Evolutionary conservation across 768 basidiomycete species (phyloP).

Genomic region (Termitomyces sp.): DNA sequence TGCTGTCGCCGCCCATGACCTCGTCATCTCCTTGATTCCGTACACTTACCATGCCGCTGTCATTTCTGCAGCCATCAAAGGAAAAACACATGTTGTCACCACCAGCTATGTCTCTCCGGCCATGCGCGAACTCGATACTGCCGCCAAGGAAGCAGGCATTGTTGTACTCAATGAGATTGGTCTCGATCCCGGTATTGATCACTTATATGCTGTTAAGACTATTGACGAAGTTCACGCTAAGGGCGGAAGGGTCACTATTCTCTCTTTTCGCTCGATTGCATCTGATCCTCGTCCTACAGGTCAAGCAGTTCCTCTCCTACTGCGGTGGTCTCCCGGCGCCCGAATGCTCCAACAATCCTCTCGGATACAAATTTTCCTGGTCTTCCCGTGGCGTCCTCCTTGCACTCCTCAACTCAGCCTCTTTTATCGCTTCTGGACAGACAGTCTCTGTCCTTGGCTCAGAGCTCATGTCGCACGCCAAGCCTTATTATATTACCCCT

Average conservation of each 20-base stretch:
- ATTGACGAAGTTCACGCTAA: conserved; percentile 91
- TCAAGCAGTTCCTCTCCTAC: conserved; percentile 90
- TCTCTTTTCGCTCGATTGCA: not conserved
- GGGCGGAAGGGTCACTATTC: conserved; percentile 77
- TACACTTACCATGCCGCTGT: conserved; percentile 88
- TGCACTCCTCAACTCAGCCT: conserved; percentile 87
- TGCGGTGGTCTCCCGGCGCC: conserved; percentile 96
- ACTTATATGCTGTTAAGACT: conserved; percentile 90
- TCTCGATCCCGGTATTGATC: conserved; percentile 93
- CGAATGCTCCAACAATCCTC: conserved; percentile 86
- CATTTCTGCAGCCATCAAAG: conserved; percentile 86
- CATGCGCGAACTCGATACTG: conserved; percentile 81
- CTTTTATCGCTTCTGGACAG: conserved; percentile 67
- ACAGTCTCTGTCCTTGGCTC: conserved; percentile 64
- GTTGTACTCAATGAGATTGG: conserved; percentile 98
- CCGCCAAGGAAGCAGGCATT: conserved; percentile 83
- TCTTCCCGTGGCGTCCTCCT: conserved; percentile 94
- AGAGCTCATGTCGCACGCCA: conserved; percentile 86
- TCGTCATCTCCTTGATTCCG: conserved; percentile 95
- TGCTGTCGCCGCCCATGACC: conserved; percentile 79
- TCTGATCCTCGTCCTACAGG: conserved; percentile 31
- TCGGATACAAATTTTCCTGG: conserved; percentile 99
- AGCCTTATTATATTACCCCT: conserved; percentile 92
- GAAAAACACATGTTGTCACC: conserved; percentile 91
- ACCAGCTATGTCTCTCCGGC: conserved; percentile 92